Evolutionary conservation across 2,329 filamentous ascomycete species (phyloP), one percentile per base, ranked within the genome.

Genomic region (Calonectria crousiana): DNA sequence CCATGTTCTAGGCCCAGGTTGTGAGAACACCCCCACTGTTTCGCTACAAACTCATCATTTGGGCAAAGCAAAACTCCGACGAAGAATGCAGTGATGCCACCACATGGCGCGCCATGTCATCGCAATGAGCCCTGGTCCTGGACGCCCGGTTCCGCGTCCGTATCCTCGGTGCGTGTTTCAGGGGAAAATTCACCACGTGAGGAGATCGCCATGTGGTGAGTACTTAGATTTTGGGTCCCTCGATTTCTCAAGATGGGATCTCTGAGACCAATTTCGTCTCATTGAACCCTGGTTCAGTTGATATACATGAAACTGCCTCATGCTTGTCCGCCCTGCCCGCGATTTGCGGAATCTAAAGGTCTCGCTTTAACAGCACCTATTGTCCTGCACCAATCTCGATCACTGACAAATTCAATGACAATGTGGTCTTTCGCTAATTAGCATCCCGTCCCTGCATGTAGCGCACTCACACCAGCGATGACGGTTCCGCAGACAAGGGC

Each of bases 101-200:
- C 73, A 75, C 74, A 77, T 74, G 60, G 72, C 69, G 44, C 52
- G 60, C 71, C 71, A 65, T 74, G 73, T 58, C 34, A 28, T 62
- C 28, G 56, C 53, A 44, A 44, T 74, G 49, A 66, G 53, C 74
- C 74, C 68, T 49, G 71, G 36, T 58, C 62, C 49, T 74, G 41
- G 70, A n/a, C 44, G 72, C 71, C 56, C 62, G 58, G 73, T 76
- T 62, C 73, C 73, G 69, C 67, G 67, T 64, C 74, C 76, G 75
- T 69, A 73, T 67, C 72, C 74, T 74, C 73, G 78, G 74, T 74
- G 71, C 77, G 49, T 60, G 75, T 77, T 80, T 80, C 74, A 78
- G 71, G 79, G 72, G 73, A 70, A 74, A 73, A 8, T 69, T 75
- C 53, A 73, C 41, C 72, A 71, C 69, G 68, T 74, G 66, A 75